Evolutionary conservation across 352 stramenopile genomes (phyloP).

Genomic region (Phytophthora hybrid): DNA sequence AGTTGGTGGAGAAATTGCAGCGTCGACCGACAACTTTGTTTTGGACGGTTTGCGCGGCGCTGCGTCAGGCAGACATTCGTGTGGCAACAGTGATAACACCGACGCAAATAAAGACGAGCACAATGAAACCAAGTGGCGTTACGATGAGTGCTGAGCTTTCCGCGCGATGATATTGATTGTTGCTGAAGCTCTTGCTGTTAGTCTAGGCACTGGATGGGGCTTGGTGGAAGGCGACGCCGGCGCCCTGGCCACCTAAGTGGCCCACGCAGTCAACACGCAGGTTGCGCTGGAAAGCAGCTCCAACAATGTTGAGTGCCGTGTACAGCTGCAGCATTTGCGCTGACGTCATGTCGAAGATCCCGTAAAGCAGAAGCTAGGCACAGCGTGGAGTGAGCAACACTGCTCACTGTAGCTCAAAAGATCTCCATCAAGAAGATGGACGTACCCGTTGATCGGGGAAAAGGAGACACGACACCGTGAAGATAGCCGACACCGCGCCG

Average conservation of each 20-base stretch:
- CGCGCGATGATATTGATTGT: constrained; percentile 20
- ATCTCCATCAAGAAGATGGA: background rate
- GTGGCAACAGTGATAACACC: constrained; percentile 33
- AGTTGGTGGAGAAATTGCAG: constrained; percentile 33
- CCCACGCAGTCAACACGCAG: constrained; percentile 79
- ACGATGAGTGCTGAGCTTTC: constrained; percentile 12
- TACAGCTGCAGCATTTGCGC: constrained; percentile 74
- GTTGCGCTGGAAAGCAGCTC: constrained; percentile 65
- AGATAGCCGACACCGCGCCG: constrained; percentile 80
- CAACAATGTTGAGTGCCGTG: constrained; percentile 66
- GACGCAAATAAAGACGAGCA: constrained; percentile 39
- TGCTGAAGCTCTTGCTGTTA: background rate
- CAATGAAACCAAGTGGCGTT: constrained; percentile 15
- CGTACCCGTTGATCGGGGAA: constrained; percentile 73
- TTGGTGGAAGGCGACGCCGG: constrained; percentile 64
- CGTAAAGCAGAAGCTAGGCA: constrained; percentile 67
- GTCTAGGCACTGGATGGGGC: constrained; percentile 36
- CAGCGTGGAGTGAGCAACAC: background rate
- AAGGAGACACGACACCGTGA: constrained; percentile 81
- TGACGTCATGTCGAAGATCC: constrained; percentile 67
- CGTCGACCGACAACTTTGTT: constrained; percentile 30
- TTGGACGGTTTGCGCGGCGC: constrained; percentile 16
- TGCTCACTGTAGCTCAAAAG: background rate
- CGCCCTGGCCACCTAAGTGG: constrained; percentile 73
- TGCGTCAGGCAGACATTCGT: constrained; percentile 5